Evolutionary conservation across 2,329 filamentous ascomycete genomes (phyloP).

Genomic region (Niveomyces coronatus): DNA sequence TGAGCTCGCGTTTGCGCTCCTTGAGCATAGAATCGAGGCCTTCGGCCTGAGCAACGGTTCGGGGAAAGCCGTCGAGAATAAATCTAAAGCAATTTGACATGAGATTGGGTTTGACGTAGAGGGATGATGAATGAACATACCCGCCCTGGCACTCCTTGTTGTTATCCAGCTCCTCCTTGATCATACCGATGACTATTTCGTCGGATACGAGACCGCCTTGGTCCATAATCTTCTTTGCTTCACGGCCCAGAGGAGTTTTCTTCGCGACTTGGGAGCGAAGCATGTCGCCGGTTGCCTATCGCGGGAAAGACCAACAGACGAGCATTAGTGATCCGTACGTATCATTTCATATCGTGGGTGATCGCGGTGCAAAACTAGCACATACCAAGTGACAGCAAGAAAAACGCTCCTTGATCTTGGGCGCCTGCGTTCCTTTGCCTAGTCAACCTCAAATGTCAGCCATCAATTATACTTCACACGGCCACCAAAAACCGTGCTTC

Average conservation of each 20-base stretch:
- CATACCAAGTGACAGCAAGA: constrained; percentile 92
- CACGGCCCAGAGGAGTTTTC: constrained; percentile 86
- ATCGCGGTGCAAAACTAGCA: constrained; percentile 11
- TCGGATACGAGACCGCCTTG: constrained; percentile 94
- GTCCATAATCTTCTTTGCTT: constrained; percentile 99
- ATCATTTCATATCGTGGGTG: neutral
- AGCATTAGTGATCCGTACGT: constrained; percentile 15
- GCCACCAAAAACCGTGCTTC: constrained; percentile 5
- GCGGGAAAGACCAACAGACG: constrained; percentile 13
- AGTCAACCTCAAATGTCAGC: constrained; percentile 12
- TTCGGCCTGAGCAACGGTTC: constrained; percentile 91
- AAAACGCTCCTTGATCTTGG: constrained; percentile 96
- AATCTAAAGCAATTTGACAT: constrained; percentile 49
- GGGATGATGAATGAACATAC: constrained; percentile 38
- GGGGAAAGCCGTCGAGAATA: constrained; percentile 97
- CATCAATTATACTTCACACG: constrained; percentile 1
- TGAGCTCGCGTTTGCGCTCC: constrained; percentile 68
- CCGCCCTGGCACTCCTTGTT: constrained; percentile 96
- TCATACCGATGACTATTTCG: constrained; percentile 99
- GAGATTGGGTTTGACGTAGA: neutral
- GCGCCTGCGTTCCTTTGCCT: constrained; percentile 99
- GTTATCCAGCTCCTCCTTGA: constrained; percentile 89
- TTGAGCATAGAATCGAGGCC: constrained; percentile 87
- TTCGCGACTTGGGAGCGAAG: constrained; percentile 95
- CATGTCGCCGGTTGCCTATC: constrained; percentile 95